Base-by-base conservation (phyloP, 306 rosid species). In the Dalbergia cochinchinensis region DNA sequence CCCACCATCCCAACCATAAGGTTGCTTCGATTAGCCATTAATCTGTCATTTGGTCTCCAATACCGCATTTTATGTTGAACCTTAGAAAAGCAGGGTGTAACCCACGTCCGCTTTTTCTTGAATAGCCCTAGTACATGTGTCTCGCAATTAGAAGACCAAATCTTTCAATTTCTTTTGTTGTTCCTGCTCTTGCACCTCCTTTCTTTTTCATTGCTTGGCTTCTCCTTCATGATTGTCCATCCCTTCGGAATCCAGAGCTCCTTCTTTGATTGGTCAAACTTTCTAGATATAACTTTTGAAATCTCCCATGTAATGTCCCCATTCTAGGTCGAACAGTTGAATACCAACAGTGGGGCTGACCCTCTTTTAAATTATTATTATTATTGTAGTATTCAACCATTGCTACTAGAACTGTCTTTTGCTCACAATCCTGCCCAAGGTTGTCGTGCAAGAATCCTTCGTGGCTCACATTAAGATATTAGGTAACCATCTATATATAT, bases 1-100 rank as follows among this genome's bases (percentile, higher is more conserved):
- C 91, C 97, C 85, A 89, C 85, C 92, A 71, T 82, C 92, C 92
- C 58, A 82, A 85, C 93, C 86, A 33, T 11, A 64, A 58, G 79
- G 87, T 83, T 85, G 86, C 85, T 83, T 87, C 35, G 73, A 78
- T 39, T 71, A 81, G 83, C 85, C 71, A 86, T 81, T 26, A 86
- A 78, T 57, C 12, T 82, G 88, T 84, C 84, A 78, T 82, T 76
- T 86, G 91, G 89, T 88, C 89, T 69, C 82, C 76, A 81, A 48
- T 59, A 80, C 70, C 77, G 63, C 80, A 31, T 26, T 64, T 74
- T 73, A 12, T 80, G 82, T 73, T 80, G 74, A 78, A 63, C 41
- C 78, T 78, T 69, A 57, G 74, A 65, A 80, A 75, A 67, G 78
- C 81, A 83, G 0, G 42, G 74, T 82, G 87, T 69, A 82, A 80